Conservation (phyloP, 768 basidiomycete genomes). For the Austroboletus eburneus region DNA sequence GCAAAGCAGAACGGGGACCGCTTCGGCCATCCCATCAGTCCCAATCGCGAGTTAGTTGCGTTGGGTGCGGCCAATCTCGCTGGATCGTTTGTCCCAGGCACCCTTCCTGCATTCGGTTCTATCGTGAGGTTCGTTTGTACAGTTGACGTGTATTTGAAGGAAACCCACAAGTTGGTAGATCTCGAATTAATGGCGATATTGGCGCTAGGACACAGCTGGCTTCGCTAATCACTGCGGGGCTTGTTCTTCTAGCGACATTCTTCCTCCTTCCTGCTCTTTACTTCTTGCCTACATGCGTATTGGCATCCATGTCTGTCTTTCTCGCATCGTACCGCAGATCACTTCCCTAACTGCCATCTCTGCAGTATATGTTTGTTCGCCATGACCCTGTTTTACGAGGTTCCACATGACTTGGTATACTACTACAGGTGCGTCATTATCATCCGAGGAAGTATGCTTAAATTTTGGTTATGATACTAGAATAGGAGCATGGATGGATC, state of each 20-base stretch:
- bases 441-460: neutral
- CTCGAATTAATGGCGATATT: conserved; percentile 85
- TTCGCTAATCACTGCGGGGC: conserved; percentile 66
- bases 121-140: conserved; percentile 73
- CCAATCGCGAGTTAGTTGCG: conserved; percentile 94
- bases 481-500: conserved; percentile 91
- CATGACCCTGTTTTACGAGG: conserved; percentile 77
- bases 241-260: conserved; percentile 82
- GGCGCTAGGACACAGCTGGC: conserved; percentile 90
- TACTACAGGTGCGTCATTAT: conserved; percentile 65
- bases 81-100: conserved; percentile 80
- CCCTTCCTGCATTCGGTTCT: conserved; percentile 88
- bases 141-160: neutral
- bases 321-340: neutral
- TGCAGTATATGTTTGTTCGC: conserved; percentile 79
- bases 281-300: conserved; percentile 84
- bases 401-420: conserved; percentile 81
- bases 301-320: conserved; percentile 74
- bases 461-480: conserved; percentile 21
- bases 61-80: conserved; percentile 77
- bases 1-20: conserved; percentile 88
- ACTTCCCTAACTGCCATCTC: conserved; percentile 5
- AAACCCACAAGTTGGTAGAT: conserved; percentile 33
- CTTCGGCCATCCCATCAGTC: conserved; percentile 85
- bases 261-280: conserved; percentile 85